A percentile compares a stretch with the other conserved stretches of the same genome.
phyloP scores from a whole-genome alignment of 805 yeast genomes.

The Saccharomycopsis capsularis region DNA sequence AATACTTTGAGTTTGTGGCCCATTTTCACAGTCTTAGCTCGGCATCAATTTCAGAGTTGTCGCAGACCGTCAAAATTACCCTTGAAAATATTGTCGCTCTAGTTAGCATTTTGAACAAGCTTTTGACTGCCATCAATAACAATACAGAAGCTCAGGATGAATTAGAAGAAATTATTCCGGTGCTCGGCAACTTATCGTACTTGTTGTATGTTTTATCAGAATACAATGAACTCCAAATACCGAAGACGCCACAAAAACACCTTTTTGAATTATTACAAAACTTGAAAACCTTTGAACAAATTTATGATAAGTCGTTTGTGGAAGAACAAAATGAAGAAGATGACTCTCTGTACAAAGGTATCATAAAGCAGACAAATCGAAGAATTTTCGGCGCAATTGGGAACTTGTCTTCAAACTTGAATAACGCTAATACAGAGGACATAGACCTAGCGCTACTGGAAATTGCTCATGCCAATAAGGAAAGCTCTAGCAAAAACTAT shows the following conservation, averaged over 20 bases:
- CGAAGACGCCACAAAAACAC: not conserved
- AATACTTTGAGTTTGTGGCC: not conserved
- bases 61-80: too few species aligned
- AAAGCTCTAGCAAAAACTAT: not conserved
- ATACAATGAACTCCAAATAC: not conserved
- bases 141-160: not conserved
- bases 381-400: slow-evolving; percentile 17
- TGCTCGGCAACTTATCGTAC: not conserved
- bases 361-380: slow-evolving; percentile 13
- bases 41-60: not conserved
- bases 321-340: not conserved
- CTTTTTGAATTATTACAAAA: not conserved
- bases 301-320: not conserved
- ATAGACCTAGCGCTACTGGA: slow-evolving; percentile 1
- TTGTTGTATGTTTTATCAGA: slow-evolving; percentile 4
- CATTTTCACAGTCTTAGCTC: not conserved
- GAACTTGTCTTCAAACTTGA: slow-evolving; percentile 10
- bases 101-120: not conserved
- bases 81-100: too few species aligned
- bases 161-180: not conserved
- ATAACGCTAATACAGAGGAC: slow-evolving; percentile 8
- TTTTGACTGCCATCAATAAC: not conserved
- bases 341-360: not conserved
- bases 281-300: not conserved
- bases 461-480: not conserved